phyloP scores from a whole-genome alignment of 371 early-diverging fungal genomes.

The Parasitella parasitica region DNA sequence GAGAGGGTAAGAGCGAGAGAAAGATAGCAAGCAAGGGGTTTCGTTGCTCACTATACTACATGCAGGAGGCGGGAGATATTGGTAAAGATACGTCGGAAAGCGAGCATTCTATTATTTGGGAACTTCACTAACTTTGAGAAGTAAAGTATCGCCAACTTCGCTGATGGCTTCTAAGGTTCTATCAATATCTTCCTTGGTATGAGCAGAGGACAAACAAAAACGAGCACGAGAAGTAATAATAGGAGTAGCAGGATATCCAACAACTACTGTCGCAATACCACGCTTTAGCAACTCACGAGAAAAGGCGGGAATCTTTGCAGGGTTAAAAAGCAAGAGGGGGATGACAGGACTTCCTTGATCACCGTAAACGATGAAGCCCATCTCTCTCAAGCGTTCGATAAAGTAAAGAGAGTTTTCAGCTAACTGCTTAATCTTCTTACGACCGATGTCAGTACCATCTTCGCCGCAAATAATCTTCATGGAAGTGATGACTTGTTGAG shows the following conservation, averaged over 20 bases:
- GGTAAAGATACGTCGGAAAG: neutral
- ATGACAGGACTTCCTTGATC: constrained; percentile 95
- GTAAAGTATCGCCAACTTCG: constrained; percentile 65
- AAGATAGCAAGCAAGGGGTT: too few species aligned
- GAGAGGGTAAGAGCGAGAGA: too few species aligned
- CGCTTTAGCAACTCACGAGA: constrained; percentile 89
- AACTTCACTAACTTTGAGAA: constrained; percentile 44
- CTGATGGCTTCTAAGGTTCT: constrained; percentile 59
- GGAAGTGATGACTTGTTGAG: constrained; percentile 89
- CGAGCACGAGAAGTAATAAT: constrained; percentile 97
- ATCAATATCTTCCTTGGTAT: constrained; percentile 94
- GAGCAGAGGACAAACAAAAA: constrained; percentile 96
- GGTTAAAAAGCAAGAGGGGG: constrained; percentile 95
- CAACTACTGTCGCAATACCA: constrained; percentile 97
- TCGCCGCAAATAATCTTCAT: constrained; percentile 74
- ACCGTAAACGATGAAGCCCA: constrained; percentile 97
- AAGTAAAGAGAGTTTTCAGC: constrained; percentile 92
- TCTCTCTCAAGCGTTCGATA: constrained; percentile 73
- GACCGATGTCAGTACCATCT: constrained; percentile 83
- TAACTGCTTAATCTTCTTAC: constrained; percentile 79
- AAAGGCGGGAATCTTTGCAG: constrained; percentile 98
- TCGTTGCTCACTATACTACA: neutral
- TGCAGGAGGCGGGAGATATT: neutral
- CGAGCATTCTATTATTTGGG: neutral
- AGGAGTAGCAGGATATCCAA: constrained; percentile 98